Evolutionary conservation across 805 yeast species (phyloP), one percentile per base, ranked within the genome.

Genomic region (Torulaspora indica): DNA sequence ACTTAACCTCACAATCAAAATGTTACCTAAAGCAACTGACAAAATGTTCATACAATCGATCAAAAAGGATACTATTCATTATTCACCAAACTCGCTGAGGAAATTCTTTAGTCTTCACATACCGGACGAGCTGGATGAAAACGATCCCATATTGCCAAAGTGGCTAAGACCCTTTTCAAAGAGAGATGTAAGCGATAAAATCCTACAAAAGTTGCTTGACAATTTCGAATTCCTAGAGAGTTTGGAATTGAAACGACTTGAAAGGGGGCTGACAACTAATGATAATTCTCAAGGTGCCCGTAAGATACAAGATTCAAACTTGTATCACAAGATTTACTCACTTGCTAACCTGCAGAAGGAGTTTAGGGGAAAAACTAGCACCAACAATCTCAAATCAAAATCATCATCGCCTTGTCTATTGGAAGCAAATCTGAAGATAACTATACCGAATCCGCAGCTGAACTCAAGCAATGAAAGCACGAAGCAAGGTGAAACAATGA

Each of bases 221-320:
- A 60, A 62, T 22, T 69, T 67, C 45, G 71, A 69, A 50, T 47
- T 47, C 20, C 46, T 67, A 42, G 74, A 70, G 51, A 61, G 62
- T 29, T 55, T 62, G 25, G 68, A 64, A 46, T 51, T 53, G 31
- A 41, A 54, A 41, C 49, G 68, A 42, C 41, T 64, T 28, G 57
- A 60, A 37, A 54, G 53, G 10, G 58, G 66, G 35, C 38, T 63
- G 13, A 49, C 49, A 17, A 41, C 36, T 6, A 43, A 43, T 28
- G 17, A 24, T 12, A 14, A 34, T 2, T 25, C 28, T 28, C 38
- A 27, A 27, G 34, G 24, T 3, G 24, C 24, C 14, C 28, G 13
- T n/a, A 35, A 46, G n/a, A 24, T 51, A 8, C 55, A 51, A 35
- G 39, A 47, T 15, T 53, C 56, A n/a, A 30, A 39, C 4, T 49